Conservation (phyloP, 1,284 basidiomycete species). For the Mycena citricolor region DNA sequence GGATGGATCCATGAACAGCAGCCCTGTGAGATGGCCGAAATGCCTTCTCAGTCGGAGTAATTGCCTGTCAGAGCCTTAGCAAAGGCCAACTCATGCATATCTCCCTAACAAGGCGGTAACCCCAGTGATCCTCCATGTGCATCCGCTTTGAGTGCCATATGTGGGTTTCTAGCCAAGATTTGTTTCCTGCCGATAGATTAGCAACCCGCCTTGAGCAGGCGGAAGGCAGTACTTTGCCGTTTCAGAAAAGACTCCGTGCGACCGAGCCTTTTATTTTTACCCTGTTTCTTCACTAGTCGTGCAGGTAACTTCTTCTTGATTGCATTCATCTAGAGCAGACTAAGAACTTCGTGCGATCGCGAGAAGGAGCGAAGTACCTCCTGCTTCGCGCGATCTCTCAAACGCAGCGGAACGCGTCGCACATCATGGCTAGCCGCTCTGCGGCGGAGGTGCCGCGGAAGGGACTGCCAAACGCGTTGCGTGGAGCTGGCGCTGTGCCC, state of each 20-base stretch:
- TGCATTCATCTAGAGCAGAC: constrained; percentile 68
- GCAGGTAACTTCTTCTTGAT: constrained; percentile 57
- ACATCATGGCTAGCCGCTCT: constrained; percentile 92
- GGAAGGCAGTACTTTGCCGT: constrained; percentile 57
- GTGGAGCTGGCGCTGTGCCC: constrained; percentile 60
- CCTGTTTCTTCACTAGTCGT: constrained; percentile 54
- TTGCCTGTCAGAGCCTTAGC: constrained; percentile 65
- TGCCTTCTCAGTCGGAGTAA: constrained; percentile 85
- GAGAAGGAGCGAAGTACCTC: constrained; percentile 60
- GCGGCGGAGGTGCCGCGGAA: constrained; percentile 85
- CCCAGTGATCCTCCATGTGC: constrained; percentile 90
- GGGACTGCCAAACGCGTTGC: constrained; percentile 85
- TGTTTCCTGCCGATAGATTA: constrained; percentile 53
- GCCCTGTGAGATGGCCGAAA: constrained; percentile 89
- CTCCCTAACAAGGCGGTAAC: constrained; percentile 76
- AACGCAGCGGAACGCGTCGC: constrained; percentile 78
- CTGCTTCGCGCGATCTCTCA: constrained; percentile 75
- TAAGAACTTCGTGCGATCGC: constrained; percentile 7
- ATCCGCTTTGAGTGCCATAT: constrained; percentile 94
- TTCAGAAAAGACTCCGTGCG: constrained; percentile 57
- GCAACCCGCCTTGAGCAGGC: constrained; percentile 11
- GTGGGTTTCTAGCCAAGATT: constrained; percentile 91
- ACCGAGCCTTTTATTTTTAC: constrained; percentile 50
- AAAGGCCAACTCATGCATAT: too few species aligned
- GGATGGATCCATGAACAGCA: constrained; percentile 75